A percentile compares a stretch with the other conserved stretches of the same genome.
Conservation (phyloP, 805 yeast species). For the Myxozyma melibiosi region DNA sequence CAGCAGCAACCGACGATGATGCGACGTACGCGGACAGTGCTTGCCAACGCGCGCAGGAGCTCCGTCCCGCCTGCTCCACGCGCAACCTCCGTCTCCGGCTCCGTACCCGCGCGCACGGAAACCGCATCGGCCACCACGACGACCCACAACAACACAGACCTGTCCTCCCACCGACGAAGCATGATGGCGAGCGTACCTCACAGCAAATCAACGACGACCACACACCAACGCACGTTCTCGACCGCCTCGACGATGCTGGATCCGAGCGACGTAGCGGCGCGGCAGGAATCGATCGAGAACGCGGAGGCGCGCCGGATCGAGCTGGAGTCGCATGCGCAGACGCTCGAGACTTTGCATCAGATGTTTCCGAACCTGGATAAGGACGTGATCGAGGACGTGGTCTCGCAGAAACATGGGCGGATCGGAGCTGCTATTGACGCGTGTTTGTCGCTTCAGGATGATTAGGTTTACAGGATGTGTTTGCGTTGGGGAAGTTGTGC, state of each 20-base stretch:
- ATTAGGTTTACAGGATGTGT: not conserved
- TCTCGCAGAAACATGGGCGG: constrained; percentile 63
- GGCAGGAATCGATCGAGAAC: constrained; percentile 17
- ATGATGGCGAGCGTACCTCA: not conserved
- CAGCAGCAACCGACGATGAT: constrained; percentile 7
- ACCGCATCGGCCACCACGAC: not conserved
- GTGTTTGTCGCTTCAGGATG: constrained; percentile 41
- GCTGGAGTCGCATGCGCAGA: constrained; percentile 50
- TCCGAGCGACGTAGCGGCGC: constrained; percentile 4
- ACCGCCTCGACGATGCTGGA: constrained; percentile 1
- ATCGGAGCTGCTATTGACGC: constrained; percentile 76
- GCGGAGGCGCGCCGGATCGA: constrained; percentile 44
- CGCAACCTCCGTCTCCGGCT: not conserved
- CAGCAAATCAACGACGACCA: not conserved
- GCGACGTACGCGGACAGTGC: constrained; percentile 17
- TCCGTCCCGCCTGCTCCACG: constrained; percentile 13
- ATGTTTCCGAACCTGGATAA: constrained; percentile 78
- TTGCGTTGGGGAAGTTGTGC: no score
- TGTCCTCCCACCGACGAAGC: constrained; percentile 2
- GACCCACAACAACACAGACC: not conserved
- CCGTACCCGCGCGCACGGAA: not conserved
- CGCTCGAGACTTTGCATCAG: constrained; percentile 54
- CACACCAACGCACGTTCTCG: constrained; percentile 3
- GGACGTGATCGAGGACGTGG: constrained; percentile 69
- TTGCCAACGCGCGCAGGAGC: constrained; percentile 11